Percentiles rank a stretch among this genome's conserved stretches.
Evolutionary conservation across 2,329 filamentous ascomycete genomes (phyloP).

Genomic region (Dothiorella sarmentorum): DNA sequence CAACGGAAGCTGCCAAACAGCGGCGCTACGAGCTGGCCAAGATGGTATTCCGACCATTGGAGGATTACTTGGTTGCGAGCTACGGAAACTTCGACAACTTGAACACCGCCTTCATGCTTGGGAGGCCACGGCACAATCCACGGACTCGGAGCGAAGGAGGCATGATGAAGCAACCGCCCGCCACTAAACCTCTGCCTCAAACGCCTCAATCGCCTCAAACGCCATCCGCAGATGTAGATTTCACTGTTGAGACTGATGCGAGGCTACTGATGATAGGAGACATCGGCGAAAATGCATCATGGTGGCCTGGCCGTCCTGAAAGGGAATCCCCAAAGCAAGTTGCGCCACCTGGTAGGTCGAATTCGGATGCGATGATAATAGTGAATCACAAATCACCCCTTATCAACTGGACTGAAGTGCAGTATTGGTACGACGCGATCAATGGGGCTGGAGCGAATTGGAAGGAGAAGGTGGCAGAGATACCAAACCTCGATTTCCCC

Average conservation of each 20-base stretch:
- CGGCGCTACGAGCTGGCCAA: conserved; percentile 43
- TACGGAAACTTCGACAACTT: conserved; percentile 68
- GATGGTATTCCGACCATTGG: conserved; percentile 69
- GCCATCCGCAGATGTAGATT: not conserved
- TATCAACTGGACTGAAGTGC: conserved; percentile 70
- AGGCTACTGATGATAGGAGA: conserved; percentile 72
- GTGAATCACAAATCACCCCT: conserved; percentile 62
- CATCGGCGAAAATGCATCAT: conserved; percentile 75
- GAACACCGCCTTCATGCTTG: conserved; percentile 70
- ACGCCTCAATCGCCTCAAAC: not conserved
- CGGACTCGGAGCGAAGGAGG: conserved; percentile 46
- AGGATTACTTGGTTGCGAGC: conserved; percentile 70
- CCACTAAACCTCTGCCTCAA: not conserved
- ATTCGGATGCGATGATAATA: conserved; percentile 21
- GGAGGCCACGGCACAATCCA: conserved; percentile 39
- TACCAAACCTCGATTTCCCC: conserved; percentile 46
- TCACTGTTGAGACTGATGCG: conserved; percentile 51
- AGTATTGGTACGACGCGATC: conserved; percentile 71
- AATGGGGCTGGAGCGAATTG: conserved; percentile 66
- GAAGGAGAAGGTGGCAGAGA: conserved; percentile 55
- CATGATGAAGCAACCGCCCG: conserved; percentile 22
- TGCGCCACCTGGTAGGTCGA: not conserved
- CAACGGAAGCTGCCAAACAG: conserved; percentile 26
- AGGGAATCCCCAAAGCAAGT: conserved; percentile 3
- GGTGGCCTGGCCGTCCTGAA: conserved; percentile 65